Evolutionary conservation across 768 basidiomycete species (phyloP).

Genomic region (Boletus rubroflammeus): DNA sequence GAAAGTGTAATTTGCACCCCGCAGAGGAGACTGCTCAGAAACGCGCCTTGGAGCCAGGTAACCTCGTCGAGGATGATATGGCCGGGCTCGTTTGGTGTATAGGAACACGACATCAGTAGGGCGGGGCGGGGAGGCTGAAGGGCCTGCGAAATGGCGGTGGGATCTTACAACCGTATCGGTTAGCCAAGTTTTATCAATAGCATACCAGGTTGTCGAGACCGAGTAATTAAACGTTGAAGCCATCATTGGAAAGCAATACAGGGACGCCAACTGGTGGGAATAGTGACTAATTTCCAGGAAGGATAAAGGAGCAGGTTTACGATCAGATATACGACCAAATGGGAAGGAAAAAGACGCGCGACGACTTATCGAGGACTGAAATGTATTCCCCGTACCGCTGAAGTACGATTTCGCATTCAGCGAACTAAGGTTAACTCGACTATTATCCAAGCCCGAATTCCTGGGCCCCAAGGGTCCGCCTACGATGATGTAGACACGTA

Average conservation of each 20-base stretch:
- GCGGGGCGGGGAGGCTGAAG: not conserved
- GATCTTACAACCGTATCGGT: not conserved
- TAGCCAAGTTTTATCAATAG: slow-evolving; percentile 3
- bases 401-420: not conserved
- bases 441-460: too few species aligned
- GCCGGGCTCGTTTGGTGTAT: not conserved
- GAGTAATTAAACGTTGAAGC: not conserved
- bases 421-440: not conserved
- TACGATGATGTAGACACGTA: not conserved
- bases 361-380: not conserved
- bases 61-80: slow-evolving; percentile 4
- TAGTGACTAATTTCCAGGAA: not conserved
- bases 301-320: not conserved
- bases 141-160: slow-evolving; percentile 5
- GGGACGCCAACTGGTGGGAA: slow-evolving; percentile 10
- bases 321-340: not conserved
- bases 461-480: too few species aligned
- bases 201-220: not conserved
- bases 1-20: slow-evolving; percentile 20
- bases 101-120: slow-evolving; percentile 6
- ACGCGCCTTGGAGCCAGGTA: slow-evolving; percentile 23
- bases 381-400: not conserved
- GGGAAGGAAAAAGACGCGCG: not conserved
- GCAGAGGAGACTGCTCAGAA: slow-evolving; percentile 19
- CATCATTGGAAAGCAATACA: slow-evolving; percentile 1